These are phyloP conservation scores for Starmera pachycereana DNA, from an alignment of 805 yeast genomes.

Conservation along the genomic window DNA sequence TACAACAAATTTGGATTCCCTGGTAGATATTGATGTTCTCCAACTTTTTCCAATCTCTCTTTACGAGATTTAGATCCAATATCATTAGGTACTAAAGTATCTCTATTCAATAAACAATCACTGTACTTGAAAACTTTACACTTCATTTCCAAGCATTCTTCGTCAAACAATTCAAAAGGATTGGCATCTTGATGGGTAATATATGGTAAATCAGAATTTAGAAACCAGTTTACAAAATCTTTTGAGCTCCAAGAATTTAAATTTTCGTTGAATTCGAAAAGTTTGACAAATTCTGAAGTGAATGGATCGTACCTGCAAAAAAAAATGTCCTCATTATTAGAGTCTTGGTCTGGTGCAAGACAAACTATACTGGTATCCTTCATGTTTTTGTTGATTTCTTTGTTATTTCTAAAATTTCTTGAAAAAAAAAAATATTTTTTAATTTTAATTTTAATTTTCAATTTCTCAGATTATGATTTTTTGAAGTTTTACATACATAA, in stretches of 20 bases:
- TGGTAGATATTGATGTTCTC: conserved; percentile 14
- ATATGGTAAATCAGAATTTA: conserved; percentile 13
- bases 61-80: conserved; percentile 9
- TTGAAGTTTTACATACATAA: too few species aligned
- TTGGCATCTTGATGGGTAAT: conserved; percentile 13
- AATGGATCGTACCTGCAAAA: not conserved
- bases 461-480: too few species aligned
- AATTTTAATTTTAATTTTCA: too few species aligned
- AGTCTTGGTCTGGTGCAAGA: not conserved
- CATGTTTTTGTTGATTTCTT: not conserved
- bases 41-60: conserved; percentile 4
- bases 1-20: conserved; percentile 13
- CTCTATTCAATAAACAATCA: conserved; percentile 15
- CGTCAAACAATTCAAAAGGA: conserved; percentile 12
- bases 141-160: conserved; percentile 1
- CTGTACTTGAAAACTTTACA: conserved; percentile 3
- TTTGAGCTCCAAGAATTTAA: not conserved
- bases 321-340: not conserved
- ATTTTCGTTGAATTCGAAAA: not conserved
- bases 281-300: not conserved
- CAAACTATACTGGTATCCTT: not conserved
- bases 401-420: too few species aligned
- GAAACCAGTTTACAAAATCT: conserved; percentile 1
- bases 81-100: conserved; percentile 10
- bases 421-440: too few species aligned